Evolutionary conservation across 257 asterid genomes (phyloP).

Genomic region (Solanum pennellii): DNA sequence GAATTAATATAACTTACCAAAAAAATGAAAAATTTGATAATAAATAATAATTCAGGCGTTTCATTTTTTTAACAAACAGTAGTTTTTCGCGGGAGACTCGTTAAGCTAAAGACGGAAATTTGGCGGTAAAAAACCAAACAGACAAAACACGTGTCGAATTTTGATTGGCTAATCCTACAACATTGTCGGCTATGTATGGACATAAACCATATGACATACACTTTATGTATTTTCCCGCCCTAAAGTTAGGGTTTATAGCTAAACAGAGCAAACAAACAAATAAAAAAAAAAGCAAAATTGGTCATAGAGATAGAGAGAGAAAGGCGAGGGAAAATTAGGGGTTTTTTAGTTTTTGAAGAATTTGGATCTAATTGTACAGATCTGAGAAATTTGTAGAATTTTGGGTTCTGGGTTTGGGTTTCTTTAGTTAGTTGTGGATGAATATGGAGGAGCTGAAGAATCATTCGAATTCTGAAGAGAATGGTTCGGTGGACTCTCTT

Average conservation of each 20-base stretch:
- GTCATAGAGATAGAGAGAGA: neutral
- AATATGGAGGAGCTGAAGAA: neutral
- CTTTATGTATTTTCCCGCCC: neutral
- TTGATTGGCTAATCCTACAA: neutral
- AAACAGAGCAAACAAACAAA: neutral
- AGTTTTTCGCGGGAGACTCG: neutral
- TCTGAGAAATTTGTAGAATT: neutral
- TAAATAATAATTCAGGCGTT: neutral
- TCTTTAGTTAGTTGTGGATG: neutral
- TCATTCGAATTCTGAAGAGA: neutral
- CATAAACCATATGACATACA: neutral
- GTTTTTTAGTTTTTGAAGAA: neutral
- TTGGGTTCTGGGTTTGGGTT: neutral
- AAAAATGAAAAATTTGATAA: neutral
- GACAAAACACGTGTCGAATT: neutral
- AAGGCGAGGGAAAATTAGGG: neutral
- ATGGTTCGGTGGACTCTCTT: conserved; percentile 7
- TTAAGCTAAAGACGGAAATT: neutral
- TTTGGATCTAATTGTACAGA: neutral
- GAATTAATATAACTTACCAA: neutral
- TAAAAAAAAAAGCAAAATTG: neutral
- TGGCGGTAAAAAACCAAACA: neutral
- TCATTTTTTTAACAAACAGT: neutral
- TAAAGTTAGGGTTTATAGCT: neutral
- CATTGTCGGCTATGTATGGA: neutral